These are phyloP conservation scores for Sphagnurus paluster DNA, from an alignment of 1,284 basidiomycete genomes.

Conservation along the genomic window DNA sequence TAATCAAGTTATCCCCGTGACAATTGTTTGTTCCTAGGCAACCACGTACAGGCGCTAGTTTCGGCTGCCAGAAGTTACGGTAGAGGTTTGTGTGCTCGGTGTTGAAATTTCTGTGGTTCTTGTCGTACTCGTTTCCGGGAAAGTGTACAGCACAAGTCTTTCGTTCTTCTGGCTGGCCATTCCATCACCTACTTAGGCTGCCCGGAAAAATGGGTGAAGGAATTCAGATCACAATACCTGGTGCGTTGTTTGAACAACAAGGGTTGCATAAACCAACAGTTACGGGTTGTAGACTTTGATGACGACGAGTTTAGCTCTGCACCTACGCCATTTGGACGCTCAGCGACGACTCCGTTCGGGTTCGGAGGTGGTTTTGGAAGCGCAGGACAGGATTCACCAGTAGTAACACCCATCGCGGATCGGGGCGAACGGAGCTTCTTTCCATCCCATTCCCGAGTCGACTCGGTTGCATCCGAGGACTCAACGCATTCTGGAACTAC, in stretches of 20 bases:
- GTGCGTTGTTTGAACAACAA: slow-evolving; percentile 37
- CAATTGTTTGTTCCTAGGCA: no score
- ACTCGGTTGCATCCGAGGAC: slow-evolving; percentile 70
- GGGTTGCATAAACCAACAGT: slow-evolving; percentile 3
- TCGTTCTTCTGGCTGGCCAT: slow-evolving; percentile 21
- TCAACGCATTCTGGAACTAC: slow-evolving; percentile 61
- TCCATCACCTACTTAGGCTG: slow-evolving; percentile 1
- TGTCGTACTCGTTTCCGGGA: slow-evolving; percentile 25
- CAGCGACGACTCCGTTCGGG: slow-evolving; percentile 40
- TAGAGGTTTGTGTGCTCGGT: slow-evolving; percentile 5
- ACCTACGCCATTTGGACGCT: slow-evolving; percentile 55
- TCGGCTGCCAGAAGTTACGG: no score
- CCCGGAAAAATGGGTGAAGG: slow-evolving; percentile 44
- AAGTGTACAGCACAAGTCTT: slow-evolving; percentile 20
- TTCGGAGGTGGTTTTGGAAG: slow-evolving; percentile 40
- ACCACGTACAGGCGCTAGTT: no score
- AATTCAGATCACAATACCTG: slow-evolving; percentile 81
- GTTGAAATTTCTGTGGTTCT: slow-evolving; percentile 8
- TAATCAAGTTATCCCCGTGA: no score
- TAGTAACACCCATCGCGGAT: slow-evolving; percentile 52
- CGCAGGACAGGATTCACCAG: slow-evolving; percentile 68
- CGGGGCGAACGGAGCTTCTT: slow-evolving; percentile 62
- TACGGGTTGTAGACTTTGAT: slow-evolving; percentile 55
- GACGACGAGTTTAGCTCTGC: slow-evolving; percentile 68
- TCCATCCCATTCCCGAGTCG: slow-evolving; percentile 65